Evolutionary conservation across 202 grass and related monocot species (phyloP).

Genomic region (Digitaria exilis): DNA sequence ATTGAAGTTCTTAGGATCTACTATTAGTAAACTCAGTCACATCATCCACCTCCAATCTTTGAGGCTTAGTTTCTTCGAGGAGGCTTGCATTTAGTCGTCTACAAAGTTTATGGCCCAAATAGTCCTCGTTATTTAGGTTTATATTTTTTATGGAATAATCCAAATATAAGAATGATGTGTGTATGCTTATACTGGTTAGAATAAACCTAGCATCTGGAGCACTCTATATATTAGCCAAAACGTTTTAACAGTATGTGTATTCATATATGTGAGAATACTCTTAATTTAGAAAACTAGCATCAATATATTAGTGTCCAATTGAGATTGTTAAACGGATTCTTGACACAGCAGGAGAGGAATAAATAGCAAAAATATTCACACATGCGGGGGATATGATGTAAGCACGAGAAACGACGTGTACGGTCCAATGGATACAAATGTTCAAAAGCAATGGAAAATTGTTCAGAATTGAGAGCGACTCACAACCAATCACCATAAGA

Average conservation of each 20-base stretch:
- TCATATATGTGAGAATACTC: not conserved
- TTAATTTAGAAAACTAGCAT: not conserved
- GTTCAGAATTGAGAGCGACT: slow-evolving; percentile 28
- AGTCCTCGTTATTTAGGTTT: slow-evolving; percentile 9
- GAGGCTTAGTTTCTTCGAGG: slow-evolving; percentile 8
- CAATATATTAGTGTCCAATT: slow-evolving; percentile 5
- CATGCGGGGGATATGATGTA: slow-evolving; percentile 29
- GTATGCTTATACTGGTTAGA: not conserved
- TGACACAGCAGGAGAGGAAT: not conserved
- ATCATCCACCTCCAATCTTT: not conserved
- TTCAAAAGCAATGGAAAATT: slow-evolving; percentile 42
- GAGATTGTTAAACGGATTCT: slow-evolving; percentile 30
- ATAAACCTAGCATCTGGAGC: not conserved
- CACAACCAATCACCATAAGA: slow-evolving; percentile 38
- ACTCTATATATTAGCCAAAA: slow-evolving; percentile 7
- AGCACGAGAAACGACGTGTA: not conserved
- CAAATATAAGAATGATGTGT: not conserved
- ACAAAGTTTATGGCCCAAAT: not conserved
- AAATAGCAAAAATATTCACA: slow-evolving; percentile 8
- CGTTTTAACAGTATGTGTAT: not conserved
- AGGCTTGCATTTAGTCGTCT: not conserved
- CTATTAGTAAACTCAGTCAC: not conserved
- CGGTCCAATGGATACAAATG: slow-evolving; percentile 19
- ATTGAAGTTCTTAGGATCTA: not conserved
- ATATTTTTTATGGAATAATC: not conserved